Percentiles rank a stretch among this genome's conserved stretches.
These are phyloP conservation scores for Oryza meridionalis DNA, from an alignment of 176 grass and related monocot genomes.

Conservation along the genomic window DNA sequence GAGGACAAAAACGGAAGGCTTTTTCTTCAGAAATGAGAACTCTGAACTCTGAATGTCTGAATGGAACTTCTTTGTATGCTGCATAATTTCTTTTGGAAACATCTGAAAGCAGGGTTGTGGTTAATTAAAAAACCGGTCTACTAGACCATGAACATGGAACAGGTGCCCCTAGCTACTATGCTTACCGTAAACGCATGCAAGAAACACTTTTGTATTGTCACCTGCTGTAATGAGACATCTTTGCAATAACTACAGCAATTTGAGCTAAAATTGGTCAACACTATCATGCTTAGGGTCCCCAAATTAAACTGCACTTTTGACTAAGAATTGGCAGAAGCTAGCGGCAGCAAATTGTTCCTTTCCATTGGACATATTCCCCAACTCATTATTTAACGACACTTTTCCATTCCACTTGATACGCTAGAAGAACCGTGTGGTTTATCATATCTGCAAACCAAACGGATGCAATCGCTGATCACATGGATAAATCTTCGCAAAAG, in stretches of 20 bases:
- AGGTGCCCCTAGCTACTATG: background rate
- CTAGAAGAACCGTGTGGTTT: slow-evolving; percentile 22
- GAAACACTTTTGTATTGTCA: background rate
- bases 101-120: background rate
- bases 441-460: slow-evolving; percentile 35
- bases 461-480: slow-evolving; percentile 41
- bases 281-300: slow-evolving; percentile 16
- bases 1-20: background rate
- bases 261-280: slow-evolving; percentile 13
- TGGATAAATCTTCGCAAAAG: slow-evolving; percentile 56
- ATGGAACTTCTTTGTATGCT: background rate
- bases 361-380: slow-evolving; percentile 42
- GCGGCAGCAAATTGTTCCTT: slow-evolving; percentile 38
- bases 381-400: slow-evolving; percentile 19
- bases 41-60: background rate
- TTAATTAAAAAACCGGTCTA: background rate
- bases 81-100: background rate
- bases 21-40: slow-evolving; percentile 14
- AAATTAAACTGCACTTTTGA: slow-evolving; percentile 37
- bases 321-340: slow-evolving; percentile 24
- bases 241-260: background rate
- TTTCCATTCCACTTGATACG: slow-evolving; percentile 20
- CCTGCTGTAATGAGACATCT: background rate
- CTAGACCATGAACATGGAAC: background rate
- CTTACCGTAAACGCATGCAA: background rate